phyloP scores from a whole-genome alignment of 441 rosid species.

The Cnidoscolus chayamansa region DNA sequence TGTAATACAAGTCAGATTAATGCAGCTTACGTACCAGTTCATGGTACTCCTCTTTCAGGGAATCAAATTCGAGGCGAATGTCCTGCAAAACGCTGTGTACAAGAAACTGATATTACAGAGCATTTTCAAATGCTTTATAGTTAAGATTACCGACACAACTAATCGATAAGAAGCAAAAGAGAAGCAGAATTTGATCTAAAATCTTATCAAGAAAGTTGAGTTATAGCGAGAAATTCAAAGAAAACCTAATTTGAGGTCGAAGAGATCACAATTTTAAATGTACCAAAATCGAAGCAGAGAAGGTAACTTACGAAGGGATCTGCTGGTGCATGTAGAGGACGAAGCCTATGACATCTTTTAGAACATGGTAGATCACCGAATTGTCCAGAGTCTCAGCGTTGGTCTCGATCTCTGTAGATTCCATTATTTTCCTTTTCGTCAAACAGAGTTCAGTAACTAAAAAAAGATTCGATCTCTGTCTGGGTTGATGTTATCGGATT shows the following conservation, averaged over 20 bases:
- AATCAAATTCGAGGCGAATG: slow-evolving; percentile 52
- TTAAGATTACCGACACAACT: background rate
- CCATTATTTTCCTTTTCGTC: slow-evolving; percentile 14
- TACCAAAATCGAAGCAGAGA: background rate
- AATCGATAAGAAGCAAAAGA: background rate
- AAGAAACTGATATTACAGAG: slow-evolving; percentile 15
- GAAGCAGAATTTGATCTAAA: background rate
- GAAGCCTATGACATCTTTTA: slow-evolving; percentile 59
- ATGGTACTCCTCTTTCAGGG: slow-evolving; percentile 38
- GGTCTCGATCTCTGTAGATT: slow-evolving; percentile 48
- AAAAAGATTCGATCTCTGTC: background rate
- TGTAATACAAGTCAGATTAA: slow-evolving; percentile 8
- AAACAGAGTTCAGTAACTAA: background rate
- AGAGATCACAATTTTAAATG: background rate
- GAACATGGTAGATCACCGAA: slow-evolving; percentile 56
- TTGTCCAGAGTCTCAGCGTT: slow-evolving; percentile 43
- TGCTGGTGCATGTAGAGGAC: slow-evolving; percentile 93
- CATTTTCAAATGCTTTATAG: background rate
- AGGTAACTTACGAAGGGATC: slow-evolving; percentile 67
- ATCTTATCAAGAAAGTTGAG: background rate
- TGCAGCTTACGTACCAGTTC: slow-evolving; percentile 57
- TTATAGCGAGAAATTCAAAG: background rate
- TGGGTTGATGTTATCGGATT: background rate
- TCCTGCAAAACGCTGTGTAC: slow-evolving; percentile 69
- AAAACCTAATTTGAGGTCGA: background rate